Base-by-base conservation (phyloP, 176 grass and related monocot genomes). In the Lolium multiflorum region DNA sequence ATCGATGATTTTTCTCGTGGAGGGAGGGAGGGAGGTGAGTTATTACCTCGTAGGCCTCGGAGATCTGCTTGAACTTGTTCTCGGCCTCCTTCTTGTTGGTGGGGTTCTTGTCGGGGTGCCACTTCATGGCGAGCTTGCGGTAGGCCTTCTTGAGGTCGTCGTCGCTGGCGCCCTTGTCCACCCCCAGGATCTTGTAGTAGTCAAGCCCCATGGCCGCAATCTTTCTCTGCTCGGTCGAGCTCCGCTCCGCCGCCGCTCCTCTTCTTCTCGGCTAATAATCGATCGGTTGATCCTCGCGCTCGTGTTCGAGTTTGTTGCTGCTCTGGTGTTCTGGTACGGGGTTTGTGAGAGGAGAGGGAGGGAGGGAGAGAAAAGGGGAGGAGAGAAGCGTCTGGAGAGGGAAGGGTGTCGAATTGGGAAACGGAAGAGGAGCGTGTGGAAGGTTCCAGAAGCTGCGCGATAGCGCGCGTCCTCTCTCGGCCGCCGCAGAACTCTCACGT, bases 61-160 rank as follows among this genome's bases (percentile, higher is more conserved):
- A 95, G 91, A 98, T 95, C 92, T 98, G 90, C 83, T 98, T 98
- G 86, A 98, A 98, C 90, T 92, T 98, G 96, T 58, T 88, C 87
- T 98, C 96, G 8, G 96, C 93, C 67, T 98, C 93, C 80, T 91
- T 93, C 88, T 95, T 94, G 86, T 92, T 95, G 90, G 87, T 98
- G 58, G 96, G 96, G 51, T 98, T 98, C 93, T 98, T 98, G 69
- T 98, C 93, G 11, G 96, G 96, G 77, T 98, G 96, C 96, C 96
- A 98, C 51, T 91, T 94, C 96, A 98, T 98, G 86, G 96, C 96
- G 75, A 98, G 89, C 92, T 98, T 98, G 46, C 91, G 93, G 85
- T 98, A 98, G 39, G 96, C 90, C 84, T 98, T 98, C 93, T 96
- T 98, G 81, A 98, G 90, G 68, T 98, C 93, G 85, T 98, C 96